Evolutionary conservation across 495 filamentous ascomycete genomes (phyloP), one percentile per base, ranked within the genome.

Genomic region (Neohortaea acidophila): DNA sequence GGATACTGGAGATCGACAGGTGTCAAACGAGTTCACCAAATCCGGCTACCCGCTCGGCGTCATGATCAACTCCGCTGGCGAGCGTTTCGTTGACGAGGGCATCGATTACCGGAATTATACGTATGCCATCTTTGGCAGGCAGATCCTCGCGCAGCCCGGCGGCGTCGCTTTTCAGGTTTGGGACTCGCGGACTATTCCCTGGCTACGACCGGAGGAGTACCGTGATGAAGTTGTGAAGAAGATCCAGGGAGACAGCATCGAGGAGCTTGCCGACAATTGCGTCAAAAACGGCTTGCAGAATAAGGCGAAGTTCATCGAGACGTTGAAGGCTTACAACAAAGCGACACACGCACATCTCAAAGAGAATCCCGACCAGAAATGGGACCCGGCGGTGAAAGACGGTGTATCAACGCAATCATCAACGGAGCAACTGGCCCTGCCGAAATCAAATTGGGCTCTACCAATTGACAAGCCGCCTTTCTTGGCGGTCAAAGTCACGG

Each of bases 11-110:
- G 63, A 76, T 33, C 61, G 67, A 5, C 57, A 50, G 11, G 40
- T 68, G 4, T 69, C 72, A 29, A 79, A 79, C 37, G 62, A 74
- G 52, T 79, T 66, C 49, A 79, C 75, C 4, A 79, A 77, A 44
- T 70, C 65, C 12, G 75, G 75, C 3, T 79, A 78, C 39, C 75
- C 75, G 2, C 56, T 79, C 0, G 75, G 73, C 0, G 37, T 79
- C 3, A 77, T 75, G 68, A 33, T 78, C 10, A 78, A 79, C 38
- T 34, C 51, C 0, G 45, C 66, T 1, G 75, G 75, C 1, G 51
- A 62, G 21, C 54, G 73, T 11, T 78, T 78, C 45, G 69, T 77
- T 1, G 73, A 79, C 46, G 73, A 79, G 43, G 73, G 73, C 4
- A 47, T 62, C 10, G 73, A 79, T 48, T 50, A 74, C 38, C 59